Conservation (phyloP, 257 asterid species). For the Solanum pinnatisectum region DNA sequence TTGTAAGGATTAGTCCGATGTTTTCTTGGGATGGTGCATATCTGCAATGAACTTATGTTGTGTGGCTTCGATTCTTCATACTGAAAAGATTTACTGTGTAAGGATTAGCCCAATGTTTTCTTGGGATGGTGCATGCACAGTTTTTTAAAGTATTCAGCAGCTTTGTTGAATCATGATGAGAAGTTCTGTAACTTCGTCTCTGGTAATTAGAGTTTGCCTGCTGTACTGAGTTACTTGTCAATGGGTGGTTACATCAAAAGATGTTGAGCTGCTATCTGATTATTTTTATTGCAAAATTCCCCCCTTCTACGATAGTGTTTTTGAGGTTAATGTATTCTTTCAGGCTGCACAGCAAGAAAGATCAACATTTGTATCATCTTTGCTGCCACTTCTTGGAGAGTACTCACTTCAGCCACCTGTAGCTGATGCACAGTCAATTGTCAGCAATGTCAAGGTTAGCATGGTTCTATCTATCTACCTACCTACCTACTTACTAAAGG, state of each 20-base stretch:
- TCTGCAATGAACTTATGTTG: background rate
- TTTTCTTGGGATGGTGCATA: background rate
- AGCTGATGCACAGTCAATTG: constrained; percentile 95
- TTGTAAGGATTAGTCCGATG: background rate
- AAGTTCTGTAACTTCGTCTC: background rate
- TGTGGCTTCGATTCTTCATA: background rate
- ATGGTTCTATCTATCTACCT: background rate
- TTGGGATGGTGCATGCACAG: background rate
- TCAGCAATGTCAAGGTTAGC: constrained; percentile 81
- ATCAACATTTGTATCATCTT: constrained; percentile 59
- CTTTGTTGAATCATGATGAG: background rate
- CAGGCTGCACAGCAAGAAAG: constrained; percentile 97
- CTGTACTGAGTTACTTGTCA: background rate
- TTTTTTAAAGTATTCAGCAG: background rate
- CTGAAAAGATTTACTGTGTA: background rate
- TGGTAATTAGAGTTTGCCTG: background rate
- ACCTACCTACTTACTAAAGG: background rate
- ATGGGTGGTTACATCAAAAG: background rate
- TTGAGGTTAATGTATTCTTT: constrained; percentile 22
- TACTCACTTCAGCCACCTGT: constrained; percentile 84
- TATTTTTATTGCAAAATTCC: background rate
- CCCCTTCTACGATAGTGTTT: background rate
- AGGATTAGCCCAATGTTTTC: background rate
- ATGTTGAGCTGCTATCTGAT: background rate
- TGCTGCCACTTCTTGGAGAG: constrained; percentile 95